Base-by-base conservation (phyloP, 257 asterid genomes). In the Scutellaria minor region DNA sequence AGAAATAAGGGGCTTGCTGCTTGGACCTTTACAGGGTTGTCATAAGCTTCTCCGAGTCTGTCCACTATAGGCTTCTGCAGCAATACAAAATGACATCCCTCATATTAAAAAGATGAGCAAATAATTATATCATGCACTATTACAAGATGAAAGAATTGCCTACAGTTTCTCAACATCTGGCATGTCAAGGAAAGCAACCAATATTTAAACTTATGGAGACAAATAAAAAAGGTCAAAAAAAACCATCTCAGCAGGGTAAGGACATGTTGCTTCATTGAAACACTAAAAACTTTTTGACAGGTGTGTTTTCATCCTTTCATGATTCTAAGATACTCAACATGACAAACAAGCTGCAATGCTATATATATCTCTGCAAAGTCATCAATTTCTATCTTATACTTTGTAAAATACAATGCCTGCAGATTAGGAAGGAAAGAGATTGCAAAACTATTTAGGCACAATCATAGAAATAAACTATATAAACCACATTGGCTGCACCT, bases 21-120 rank as follows among this genome's bases (percentile, higher is more conserved):
- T 57, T 61, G 64, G 66, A 90, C 98, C 96, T 91, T 91, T 48
- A 85, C 78, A 59, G 92, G 89, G 72, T 79, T 85, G 70, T 89
- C 96, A 75, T 89, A 89, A 69, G 95, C 96, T 80, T 93, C 97
- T 66, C 96, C 96, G 60, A 93, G 87, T 85, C 89, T 86, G 89
- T 93, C 91, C 55, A 83, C 87, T 57, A 93, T 86, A 60, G 97
- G 96, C 76, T 91, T 93, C 96, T 92, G 95, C 85, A 78, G 47
- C 51, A 46, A 65, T 62, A 59, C 50, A 77, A 44, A 64, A 20
- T 57, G 41, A 6, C 52, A 39, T 67, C 61, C 44, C 35, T 37
- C 67, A 50, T 39, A 70, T 52, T 75, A 75, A 48, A 66, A 31
- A 31, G 37, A 31, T 31, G 37, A 31, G 37, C 37, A 31, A 31